Base-by-base conservation (phyloP, 768 basidiomycete genomes). In the Neoboletus subvelutipes region DNA sequence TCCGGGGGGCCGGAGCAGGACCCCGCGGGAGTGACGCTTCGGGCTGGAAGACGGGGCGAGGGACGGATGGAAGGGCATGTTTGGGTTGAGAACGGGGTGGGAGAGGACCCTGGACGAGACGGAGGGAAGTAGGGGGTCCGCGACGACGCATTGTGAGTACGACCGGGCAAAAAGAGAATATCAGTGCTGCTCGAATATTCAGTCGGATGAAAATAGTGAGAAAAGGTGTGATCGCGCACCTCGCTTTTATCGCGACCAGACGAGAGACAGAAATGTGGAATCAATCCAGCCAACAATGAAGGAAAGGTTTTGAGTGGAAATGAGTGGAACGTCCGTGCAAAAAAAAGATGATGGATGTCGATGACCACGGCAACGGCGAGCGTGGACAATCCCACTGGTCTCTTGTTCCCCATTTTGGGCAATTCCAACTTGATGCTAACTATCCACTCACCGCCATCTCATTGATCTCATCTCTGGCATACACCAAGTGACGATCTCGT, bases 31-130 rank as follows among this genome's bases (percentile, higher is more conserved):
- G 58, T 4, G 51, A 55, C 28, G 68, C 65, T 24, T 73, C 67
- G 46, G 74, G 72, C 33, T 76, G 67, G 55, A 82, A 80, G 28
- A 75, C 74, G 0, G 86, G 86, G 39, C 75, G 75, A 12, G 89
- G 89, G 28, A 85, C 24, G n/a, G 83, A 80, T 13, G 90, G 90
- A 61, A 90, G 76, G 15, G 75, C 79, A 71, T 90, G 86, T 66
- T 81, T 87, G 22, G 86, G 81, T 45, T 75, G 61, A 50, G 81
- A 80, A 60, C 86, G 79, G n/a, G 80, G 68, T 3, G 87, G 86
- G 28, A 81, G 77, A 5, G 87, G 87, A 15, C 87, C 88, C 37
- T 75, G 70, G 55, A 79, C 71, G 55, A 90, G 80, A 47, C 77
- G 81, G 57, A 91, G 82, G 29, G 86, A 77, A 43, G 83, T 78